These are phyloP conservation scores for Fusarium transvaalense DNA, from an alignment of 2,329 filamentous ascomycete species.

Conservation along the genomic window DNA sequence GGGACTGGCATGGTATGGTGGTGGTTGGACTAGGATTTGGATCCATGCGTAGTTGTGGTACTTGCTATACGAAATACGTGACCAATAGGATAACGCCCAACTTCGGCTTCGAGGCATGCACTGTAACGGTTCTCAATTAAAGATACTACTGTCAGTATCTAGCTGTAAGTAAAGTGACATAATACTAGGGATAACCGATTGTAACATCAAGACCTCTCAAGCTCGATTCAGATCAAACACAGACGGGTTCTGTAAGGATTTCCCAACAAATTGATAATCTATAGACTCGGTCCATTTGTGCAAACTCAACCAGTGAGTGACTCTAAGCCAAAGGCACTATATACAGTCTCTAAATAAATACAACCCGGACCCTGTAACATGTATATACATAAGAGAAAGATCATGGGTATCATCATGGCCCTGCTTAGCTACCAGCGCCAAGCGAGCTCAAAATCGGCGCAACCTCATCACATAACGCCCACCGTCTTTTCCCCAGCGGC, in stretches of 20 bases:
- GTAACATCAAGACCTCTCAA: not conserved
- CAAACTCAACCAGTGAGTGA: not conserved
- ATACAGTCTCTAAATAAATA: not conserved
- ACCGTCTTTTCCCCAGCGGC: conserved; percentile 34
- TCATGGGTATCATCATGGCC: conserved; percentile 30
- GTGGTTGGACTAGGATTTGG: not conserved
- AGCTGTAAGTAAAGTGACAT: not conserved
- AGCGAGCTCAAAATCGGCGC: conserved; percentile 39
- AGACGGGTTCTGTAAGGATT: too few relatives aligned
- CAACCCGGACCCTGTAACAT: not conserved
- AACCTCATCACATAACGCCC: conserved; percentile 41
- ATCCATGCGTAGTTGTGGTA: not conserved
- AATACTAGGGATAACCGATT: not conserved
- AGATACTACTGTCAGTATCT: not conserved
- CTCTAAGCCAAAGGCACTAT: not conserved
- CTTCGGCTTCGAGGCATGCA: not conserved
- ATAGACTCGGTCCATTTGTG: not conserved
- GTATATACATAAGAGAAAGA: not conserved
- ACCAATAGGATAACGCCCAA: conserved; percentile 1
- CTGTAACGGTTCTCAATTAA: not conserved
- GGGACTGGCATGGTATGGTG: too few relatives aligned
- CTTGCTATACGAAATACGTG: conserved; percentile 15
- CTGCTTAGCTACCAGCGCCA: conserved; percentile 14
- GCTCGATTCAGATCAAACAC: too few relatives aligned
- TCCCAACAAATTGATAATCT: not conserved